Percentiles rank a stretch among this genome's conserved stretches.
These are phyloP conservation scores for Scedosporium minutisporum DNA, from an alignment of 2,329 filamentous ascomycete genomes.

Conservation along the genomic window DNA sequence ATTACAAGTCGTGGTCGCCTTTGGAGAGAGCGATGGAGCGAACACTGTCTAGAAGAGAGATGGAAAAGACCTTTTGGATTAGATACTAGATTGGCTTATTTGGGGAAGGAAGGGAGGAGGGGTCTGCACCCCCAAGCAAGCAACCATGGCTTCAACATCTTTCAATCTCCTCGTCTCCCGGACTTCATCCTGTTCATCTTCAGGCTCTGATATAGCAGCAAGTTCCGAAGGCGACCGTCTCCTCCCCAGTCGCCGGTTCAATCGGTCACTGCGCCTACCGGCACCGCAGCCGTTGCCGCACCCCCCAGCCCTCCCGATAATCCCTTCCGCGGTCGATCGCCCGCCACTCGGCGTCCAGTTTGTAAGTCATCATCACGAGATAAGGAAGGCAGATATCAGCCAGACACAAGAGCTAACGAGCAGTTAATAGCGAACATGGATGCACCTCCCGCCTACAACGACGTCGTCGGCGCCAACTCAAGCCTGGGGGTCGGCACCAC, in stretches of 20 bases:
- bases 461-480: neutral
- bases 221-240: constrained; percentile 17
- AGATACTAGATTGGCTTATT: too few relatives aligned
- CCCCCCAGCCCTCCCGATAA: constrained; percentile 4
- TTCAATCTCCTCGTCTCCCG: neutral
- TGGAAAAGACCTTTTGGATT: too few relatives aligned
- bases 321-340: constrained; percentile 12
- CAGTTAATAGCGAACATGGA: neutral
- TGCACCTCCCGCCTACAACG: constrained; percentile 12
- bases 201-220: constrained; percentile 13
- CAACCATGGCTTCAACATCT: neutral
- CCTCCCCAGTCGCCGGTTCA: constrained; percentile 6
- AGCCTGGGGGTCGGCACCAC: neutral
- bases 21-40: too few relatives aligned
- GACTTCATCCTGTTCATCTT: neutral
- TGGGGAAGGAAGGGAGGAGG: too few relatives aligned
- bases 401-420: neutral
- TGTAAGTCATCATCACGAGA: constrained; percentile 9
- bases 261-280: constrained; percentile 7
- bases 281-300: neutral
- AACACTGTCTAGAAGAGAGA: too few relatives aligned
- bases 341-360: constrained; percentile 9
- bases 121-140: too few relatives aligned
- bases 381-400: neutral
- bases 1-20: too few relatives aligned